Evolutionary conservation across 1,284 basidiomycete species (phyloP), one percentile per base, ranked within the genome.

Genomic region (Tylopilus sp.): DNA sequence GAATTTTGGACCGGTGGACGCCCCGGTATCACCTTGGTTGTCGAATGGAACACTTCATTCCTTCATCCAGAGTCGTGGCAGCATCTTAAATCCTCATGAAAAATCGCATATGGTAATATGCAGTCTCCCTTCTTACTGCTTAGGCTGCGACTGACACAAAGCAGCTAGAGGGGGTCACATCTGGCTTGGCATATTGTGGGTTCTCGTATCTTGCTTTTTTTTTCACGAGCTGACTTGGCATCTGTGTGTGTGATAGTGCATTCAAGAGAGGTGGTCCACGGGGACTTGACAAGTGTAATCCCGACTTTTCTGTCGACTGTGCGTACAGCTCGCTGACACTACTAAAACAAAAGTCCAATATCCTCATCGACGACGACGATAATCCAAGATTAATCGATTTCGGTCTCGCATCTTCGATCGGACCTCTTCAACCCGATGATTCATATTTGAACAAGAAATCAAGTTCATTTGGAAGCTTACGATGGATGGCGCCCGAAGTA

Each of bases 361-460:
- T 62, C 32, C 56, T 62, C 15, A 24, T 59, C 3, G 61, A 62
- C 32, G 61, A 62, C 36, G 18, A 6, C 26, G 32, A 47, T 10
- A 58, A 53, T 36, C 61, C 61, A 24, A 57, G 49, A 32, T 16
- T 58, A 55, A 62, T 44, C n/a, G 61, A 62, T 44, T 62, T 62
- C n/a, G 61, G 61, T 24, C 61, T 58, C 19, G 58, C 62, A 7
- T 64, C 62, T 22, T 44, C 58, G 8, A 39, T 61, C 9, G 62
- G 62, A 51, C 55, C 61, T 8, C 55, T 62, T 36, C 55, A 62
- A 13, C 49, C 55, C 16, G 51, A 33, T 18, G 47, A 59, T 18
- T 58, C 56, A 4, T 56, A 62, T 52, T 19, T 58, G n/a, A 44
- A 36, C 29, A 58, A 54, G 29, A 19, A 36, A 15, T 62, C 61